Evolutionary conservation across 768 basidiomycete genomes (phyloP).

Genomic region (Leucosporidium creatinivorum): DNA sequence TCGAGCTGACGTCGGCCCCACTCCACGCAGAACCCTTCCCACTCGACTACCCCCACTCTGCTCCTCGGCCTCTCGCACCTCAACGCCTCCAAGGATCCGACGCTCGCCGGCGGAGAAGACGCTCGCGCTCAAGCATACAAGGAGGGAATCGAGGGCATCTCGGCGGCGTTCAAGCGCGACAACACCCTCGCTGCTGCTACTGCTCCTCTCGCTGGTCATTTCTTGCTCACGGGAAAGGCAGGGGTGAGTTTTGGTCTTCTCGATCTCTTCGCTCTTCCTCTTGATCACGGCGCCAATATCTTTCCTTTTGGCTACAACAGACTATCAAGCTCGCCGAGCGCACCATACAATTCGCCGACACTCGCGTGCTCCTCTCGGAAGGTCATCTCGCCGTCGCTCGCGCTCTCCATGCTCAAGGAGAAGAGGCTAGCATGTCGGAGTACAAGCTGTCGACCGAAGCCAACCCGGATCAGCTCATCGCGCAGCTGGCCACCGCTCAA

Average conservation of each 20-base stretch:
- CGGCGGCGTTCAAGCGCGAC: conserved; percentile 62
- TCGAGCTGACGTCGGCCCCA: background rate
- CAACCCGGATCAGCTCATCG: conserved; percentile 57
- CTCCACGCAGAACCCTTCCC: conserved; percentile 13
- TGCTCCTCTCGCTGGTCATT: conserved; percentile 71
- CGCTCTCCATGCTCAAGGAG: conserved; percentile 65
- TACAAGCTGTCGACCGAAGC: conserved; percentile 48
- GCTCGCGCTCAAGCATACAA: conserved; percentile 59
- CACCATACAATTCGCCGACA: conserved; percentile 88
- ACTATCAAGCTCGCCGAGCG: conserved; percentile 89
- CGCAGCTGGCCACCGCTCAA: conserved; percentile 56
- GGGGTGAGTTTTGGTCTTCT: conserved; percentile 46
- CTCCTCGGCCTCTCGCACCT: conserved; percentile 78
- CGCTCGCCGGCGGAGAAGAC: conserved; percentile 49
- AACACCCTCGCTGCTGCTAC: conserved; percentile 74
- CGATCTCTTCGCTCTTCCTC: too few relatives aligned
- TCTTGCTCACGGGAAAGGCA: conserved; percentile 54
- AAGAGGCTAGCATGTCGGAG: conserved; percentile 32
- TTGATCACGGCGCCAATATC: too few relatives aligned
- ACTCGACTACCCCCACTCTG: conserved; percentile 62
- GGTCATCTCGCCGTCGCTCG: conserved; percentile 77
- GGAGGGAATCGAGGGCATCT: conserved; percentile 59
- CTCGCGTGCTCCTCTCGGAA: conserved; percentile 72
- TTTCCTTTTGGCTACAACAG: conserved; percentile 41
- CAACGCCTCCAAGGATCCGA: conserved; percentile 71